Evolutionary conservation across 2,329 filamentous ascomycete genomes (phyloP).

Genomic region (Trichophyton schoenleinii): DNA sequence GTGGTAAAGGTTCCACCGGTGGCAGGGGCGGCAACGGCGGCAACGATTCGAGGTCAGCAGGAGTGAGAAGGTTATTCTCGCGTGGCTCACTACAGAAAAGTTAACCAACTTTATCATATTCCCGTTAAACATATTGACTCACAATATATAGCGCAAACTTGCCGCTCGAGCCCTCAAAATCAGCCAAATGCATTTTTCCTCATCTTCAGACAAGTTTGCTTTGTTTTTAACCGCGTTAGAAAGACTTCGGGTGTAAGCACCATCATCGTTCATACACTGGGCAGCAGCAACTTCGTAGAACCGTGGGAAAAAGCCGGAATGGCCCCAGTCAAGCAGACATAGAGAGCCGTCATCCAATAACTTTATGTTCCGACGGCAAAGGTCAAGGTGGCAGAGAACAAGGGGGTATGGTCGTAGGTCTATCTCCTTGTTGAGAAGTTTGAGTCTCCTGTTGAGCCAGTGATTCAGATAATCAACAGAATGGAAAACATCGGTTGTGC

Average conservation of each 20-base stretch:
- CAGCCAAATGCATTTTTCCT: slow-evolving; percentile 14
- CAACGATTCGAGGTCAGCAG: not conserved
- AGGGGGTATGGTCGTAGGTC: slow-evolving; percentile 16
- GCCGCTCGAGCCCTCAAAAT: slow-evolving; percentile 8
- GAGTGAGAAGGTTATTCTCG: not conserved
- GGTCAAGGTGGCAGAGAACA: slow-evolving; percentile 19
- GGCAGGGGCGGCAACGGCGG: not conserved
- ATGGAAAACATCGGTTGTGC: slow-evolving; percentile 8
- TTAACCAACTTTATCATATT: not conserved
- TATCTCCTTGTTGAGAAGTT: slow-evolving; percentile 14
- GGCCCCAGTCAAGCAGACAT: slow-evolving; percentile 18
- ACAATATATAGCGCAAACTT: slow-evolving; percentile 4
- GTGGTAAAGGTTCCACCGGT: not conserved
- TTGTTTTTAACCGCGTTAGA: not conserved
- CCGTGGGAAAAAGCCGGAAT: slow-evolving; percentile 16
- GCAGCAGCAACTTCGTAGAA: slow-evolving; percentile 17
- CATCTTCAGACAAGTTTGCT: slow-evolving; percentile 15
- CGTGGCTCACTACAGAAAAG: not conserved
- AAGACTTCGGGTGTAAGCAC: not conserved
- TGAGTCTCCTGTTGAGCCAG: slow-evolving; percentile 12
- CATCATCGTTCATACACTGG: slow-evolving; percentile 13
- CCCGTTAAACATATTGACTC: not conserved
- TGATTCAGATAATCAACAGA: slow-evolving; percentile 9
- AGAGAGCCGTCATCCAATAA: slow-evolving; percentile 16
- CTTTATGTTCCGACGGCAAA: slow-evolving; percentile 19